These are phyloP conservation scores for Pleurotus pulmonarius DNA, from an alignment of 768 basidiomycete genomes.

Conservation along the genomic window DNA sequence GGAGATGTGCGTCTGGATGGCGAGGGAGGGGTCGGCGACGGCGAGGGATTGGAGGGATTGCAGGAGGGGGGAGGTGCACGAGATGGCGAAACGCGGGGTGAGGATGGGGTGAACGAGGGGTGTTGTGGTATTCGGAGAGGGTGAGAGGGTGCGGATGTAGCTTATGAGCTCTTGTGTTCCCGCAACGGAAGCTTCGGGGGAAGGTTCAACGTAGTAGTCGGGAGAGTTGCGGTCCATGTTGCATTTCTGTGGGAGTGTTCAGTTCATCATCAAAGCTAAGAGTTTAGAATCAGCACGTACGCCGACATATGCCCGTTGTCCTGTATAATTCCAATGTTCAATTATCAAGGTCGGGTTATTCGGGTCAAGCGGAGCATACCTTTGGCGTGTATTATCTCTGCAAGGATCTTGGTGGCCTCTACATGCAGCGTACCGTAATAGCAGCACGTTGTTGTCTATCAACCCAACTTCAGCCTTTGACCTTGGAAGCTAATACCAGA, in stretches of 20 bases:
- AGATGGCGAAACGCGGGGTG: conserved; percentile 95
- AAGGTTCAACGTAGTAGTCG: conserved; percentile 65
- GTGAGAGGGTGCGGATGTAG: conserved; percentile 59
- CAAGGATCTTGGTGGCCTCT: conserved; percentile 77
- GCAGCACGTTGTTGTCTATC: conserved; percentile 89
- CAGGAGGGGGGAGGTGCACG: conserved; percentile 75
- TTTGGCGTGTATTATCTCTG: conserved; percentile 61
- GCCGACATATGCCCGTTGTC: conserved; percentile 84
- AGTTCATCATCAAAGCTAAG: too few species aligned
- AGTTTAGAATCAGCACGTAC: conserved; percentile 37
- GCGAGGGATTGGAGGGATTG: conserved; percentile 59
- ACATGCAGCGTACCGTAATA: conserved; percentile 86
- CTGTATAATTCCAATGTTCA: conserved; percentile 25
- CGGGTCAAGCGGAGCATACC: conserved; percentile 36
- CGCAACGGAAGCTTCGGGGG: conserved; percentile 51
- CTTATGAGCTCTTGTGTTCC: conserved; percentile 64
- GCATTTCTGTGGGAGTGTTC: conserved; percentile 56
- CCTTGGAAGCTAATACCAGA: conserved; percentile 7
- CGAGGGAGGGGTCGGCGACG: conserved; percentile 50
- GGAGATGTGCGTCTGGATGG: conserved; percentile 90
- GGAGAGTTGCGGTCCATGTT: conserved; percentile 83
- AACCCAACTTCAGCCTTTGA: conserved; percentile 1
- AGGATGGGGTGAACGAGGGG: conserved; percentile 84
- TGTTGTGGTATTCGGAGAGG: conserved; percentile 29
- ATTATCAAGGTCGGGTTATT: background rate